A percentile compares a stretch with the other conserved stretches of the same genome.
These are phyloP conservation scores for Candida fluviatilis DNA, from an alignment of 805 yeast species.

Conservation along the genomic window DNA sequence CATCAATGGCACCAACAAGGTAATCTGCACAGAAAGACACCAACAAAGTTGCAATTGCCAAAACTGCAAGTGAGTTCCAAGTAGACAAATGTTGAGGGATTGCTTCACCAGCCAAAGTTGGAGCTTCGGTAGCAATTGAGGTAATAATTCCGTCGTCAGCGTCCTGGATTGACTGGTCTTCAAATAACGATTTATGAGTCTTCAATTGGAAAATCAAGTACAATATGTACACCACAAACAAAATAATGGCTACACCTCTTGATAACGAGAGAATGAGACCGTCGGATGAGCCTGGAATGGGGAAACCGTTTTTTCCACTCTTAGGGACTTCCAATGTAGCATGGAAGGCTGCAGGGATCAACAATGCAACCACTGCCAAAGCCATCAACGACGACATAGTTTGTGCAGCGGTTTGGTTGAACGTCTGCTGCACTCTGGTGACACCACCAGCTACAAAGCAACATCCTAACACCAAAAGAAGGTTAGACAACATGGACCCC, in stretches of 20 bases:
- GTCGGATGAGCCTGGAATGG: slow-evolving; percentile 36
- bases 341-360: slow-evolving; percentile 95
- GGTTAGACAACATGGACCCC: slow-evolving; percentile 86
- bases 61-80: slow-evolving; percentile 47
- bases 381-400: slow-evolving; percentile 95
- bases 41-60: slow-evolving; percentile 64
- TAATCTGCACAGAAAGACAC: slow-evolving; percentile 92
- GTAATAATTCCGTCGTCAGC: slow-evolving; percentile 37
- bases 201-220: slow-evolving; percentile 84
- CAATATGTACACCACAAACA: slow-evolving; percentile 71
- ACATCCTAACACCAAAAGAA: slow-evolving; percentile 89
- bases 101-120: slow-evolving; percentile 12
- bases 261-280: slow-evolving; percentile 66
- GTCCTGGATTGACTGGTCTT: slow-evolving; percentile 32
- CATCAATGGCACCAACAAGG: slow-evolving; percentile 90
- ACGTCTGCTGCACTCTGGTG: slow-evolving; percentile 77
- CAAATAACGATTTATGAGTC: slow-evolving; percentile 79
- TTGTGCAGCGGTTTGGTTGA: slow-evolving; percentile 96
- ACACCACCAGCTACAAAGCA: slow-evolving; percentile 93
- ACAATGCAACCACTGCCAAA: slow-evolving; percentile 79
- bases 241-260: slow-evolving; percentile 78
- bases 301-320: slow-evolving; percentile 32
- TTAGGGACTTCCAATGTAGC: slow-evolving; percentile 59
- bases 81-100: slow-evolving; percentile 45
- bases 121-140: slow-evolving; percentile 20